Base-by-base conservation (phyloP, 2,329 filamentous ascomycete genomes). In the Huntiella decipiens region DNA sequence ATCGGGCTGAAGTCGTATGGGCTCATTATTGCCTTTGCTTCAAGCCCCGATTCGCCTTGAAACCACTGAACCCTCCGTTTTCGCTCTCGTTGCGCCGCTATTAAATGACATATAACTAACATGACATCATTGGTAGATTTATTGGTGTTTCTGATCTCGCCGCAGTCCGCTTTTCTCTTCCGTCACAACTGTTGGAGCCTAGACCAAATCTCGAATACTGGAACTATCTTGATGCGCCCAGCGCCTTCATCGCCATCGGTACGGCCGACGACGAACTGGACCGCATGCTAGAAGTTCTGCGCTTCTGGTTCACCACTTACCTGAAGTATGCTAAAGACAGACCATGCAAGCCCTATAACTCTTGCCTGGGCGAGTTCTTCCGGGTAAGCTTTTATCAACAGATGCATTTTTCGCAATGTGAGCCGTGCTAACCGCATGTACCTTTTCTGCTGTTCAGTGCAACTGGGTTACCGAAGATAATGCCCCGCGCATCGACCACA, bases 281-380 rank as follows among this genome's bases (percentile, higher is more conserved):
- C 55, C 85, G 91, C 54, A 95, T 95, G 83, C 73, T 98, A 44
- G 87, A 88, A 57, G 85, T 93, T 28, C 64, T 96, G 55, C 79
- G 87, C 50, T 98, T 96, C 64, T 98, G 91, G 91, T 93, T 96
- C 57, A 96, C 91, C 52, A 98, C 98, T 62, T 91, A 98, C 61
- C 62, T 98, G 62, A 98, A 98, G 74, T 98, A 96, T 57, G 84
- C 92, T 60, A 96, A 96, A 66, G 88, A 88, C 50, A 93, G 87
- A 66, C 91, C 91, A 38, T 96, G 88, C 76, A 98, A 98, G 64
- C 91, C 91, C 8, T 98, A 98, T 66, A 98, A 98, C 63, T 95
- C 87, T 41, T 87, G 86, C 33, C 65, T 98, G 43, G 91, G 91
- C 52, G 91, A 98, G 66, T 98, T 98, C 65, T 98, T 98, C 66